Conservation (phyloP, 306 rosid genomes). For the Sindora glabra region DNA sequence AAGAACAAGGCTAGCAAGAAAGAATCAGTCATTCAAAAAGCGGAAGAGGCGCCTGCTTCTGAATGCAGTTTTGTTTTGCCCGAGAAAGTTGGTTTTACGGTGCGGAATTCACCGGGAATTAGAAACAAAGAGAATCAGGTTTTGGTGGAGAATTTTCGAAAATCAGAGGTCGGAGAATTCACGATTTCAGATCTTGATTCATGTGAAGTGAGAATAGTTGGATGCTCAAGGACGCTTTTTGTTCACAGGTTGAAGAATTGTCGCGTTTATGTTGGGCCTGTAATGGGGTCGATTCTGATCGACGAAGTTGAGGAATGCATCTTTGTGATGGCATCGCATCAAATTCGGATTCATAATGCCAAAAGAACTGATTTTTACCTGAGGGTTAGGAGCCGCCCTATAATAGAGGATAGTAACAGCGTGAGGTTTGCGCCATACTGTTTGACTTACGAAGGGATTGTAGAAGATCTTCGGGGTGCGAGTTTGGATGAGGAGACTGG, state of each 20-base stretch:
- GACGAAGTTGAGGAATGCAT: slow-evolving; percentile 65
- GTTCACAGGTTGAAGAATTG: slow-evolving; percentile 62
- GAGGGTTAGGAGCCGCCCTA: slow-evolving; percentile 88
- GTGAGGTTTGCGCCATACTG: slow-evolving; percentile 74
- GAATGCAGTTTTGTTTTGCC: background rate
- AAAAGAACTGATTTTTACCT: slow-evolving; percentile 55
- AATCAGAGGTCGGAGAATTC: slow-evolving; percentile 62
- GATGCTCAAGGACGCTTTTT: slow-evolving; percentile 60
- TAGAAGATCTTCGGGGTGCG: slow-evolving; percentile 56
- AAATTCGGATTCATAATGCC: slow-evolving; percentile 78
- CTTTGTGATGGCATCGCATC: slow-evolving; percentile 72
- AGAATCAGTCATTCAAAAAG: slow-evolving; percentile 15
- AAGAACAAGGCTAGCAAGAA: slow-evolving; percentile 49
- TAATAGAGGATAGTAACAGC: slow-evolving; percentile 53
- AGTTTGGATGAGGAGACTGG: slow-evolving; percentile 55
- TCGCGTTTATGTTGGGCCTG: slow-evolving; percentile 58
- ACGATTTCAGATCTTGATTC: slow-evolving; percentile 72
- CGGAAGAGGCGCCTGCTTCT: slow-evolving; percentile 8
- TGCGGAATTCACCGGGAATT: slow-evolving; percentile 59
- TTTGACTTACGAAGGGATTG: slow-evolving; percentile 60
- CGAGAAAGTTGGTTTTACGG: slow-evolving; percentile 7
- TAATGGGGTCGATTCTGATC: slow-evolving; percentile 55
- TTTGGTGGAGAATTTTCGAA: slow-evolving; percentile 38
- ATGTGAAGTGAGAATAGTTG: slow-evolving; percentile 68
- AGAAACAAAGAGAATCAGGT: slow-evolving; percentile 39